Base-by-base conservation (phyloP, 768 basidiomycete species). In the Gyrodon lividus region DNA sequence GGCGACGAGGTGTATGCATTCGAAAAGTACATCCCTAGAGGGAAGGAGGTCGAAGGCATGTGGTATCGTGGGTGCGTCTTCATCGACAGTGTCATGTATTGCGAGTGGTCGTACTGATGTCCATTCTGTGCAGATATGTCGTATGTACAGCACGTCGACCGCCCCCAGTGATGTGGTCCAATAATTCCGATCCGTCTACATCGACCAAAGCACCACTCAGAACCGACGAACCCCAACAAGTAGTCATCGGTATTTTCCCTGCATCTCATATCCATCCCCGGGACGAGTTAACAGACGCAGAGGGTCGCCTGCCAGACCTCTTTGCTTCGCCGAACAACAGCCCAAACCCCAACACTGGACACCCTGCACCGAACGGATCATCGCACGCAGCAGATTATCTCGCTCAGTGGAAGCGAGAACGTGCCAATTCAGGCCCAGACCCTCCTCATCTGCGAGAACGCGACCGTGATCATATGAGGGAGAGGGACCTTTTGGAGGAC, bases 1-100 rank as follows among this genome's bases (percentile, higher is more conserved):
- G 96, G 96, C 42, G 95, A 97, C 69, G 95, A 98, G 66, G 85
- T 98, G 30, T 98, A 98, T 71, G 93, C 94, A 16, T 98, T 98
- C 63, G 96, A 98, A 73, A 86, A 86, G 65, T 95, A 93, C 68
- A 84, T 78, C 0, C 86, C 87, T 10, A 75, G 75, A 45, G 78
- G 74, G 51, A 89, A 86, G 63, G 89, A 90, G 47, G 82, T 81
- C 10, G 87, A 89, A 48, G 86, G 86, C 17, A 70, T 84, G 14
- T 98, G 96, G 96, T 98, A 92, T 70, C 78, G 96, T 74, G 96
- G 96, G 89, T 97, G 68, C 69, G 89, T 82, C 53, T 57, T 14
- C 47, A 42, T 41, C 39, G 2, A 3, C 49, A 3, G 2, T 33
- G 6, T 33, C 17, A n/a, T 40, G 23, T 46, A 44, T 4, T 55